A percentile compares a stretch with the other conserved stretches of the same genome.
Evolutionary conservation across 495 filamentous ascomycete species (phyloP).

Genomic region (Niebla homalea): DNA sequence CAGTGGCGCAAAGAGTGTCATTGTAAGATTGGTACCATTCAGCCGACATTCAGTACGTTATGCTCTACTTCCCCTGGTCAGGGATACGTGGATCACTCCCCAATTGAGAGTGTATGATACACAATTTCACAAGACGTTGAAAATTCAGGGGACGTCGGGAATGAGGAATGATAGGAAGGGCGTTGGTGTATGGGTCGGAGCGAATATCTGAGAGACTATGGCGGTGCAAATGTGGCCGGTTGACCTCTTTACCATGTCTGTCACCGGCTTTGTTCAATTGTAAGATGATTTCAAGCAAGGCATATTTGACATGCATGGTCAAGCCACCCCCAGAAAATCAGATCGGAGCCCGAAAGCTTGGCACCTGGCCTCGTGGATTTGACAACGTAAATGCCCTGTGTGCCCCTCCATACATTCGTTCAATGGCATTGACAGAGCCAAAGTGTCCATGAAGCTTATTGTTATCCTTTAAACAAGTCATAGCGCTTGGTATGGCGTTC

Average conservation of each 20-base stretch:
- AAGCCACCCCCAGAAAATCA: neutral
- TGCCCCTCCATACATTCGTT: too few relatives aligned
- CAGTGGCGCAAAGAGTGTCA: slow-evolving; percentile 68
- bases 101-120: slow-evolving; percentile 67
- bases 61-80: slow-evolving; percentile 43
- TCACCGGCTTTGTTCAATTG: too few relatives aligned
- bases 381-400: too few relatives aligned
- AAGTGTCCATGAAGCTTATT: too few relatives aligned
- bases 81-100: slow-evolving; percentile 58
- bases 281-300: neutral
- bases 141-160: slow-evolving; percentile 58
- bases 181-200: slow-evolving; percentile 51
- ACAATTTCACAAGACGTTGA: slow-evolving; percentile 78
- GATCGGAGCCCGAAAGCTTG: neutral
- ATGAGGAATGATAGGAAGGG: slow-evolving; percentile 64
- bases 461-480: too few relatives aligned
- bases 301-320: neutral
- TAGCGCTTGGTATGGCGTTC: neutral
- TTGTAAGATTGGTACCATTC: slow-evolving; percentile 65
- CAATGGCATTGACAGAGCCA: too few relatives aligned
- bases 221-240: neutral
- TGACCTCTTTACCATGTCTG: too few relatives aligned
- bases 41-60: slow-evolving; percentile 59
- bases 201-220: slow-evolving; percentile 24
- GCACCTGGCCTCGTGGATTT: too few relatives aligned